Percentiles rank a stretch among this genome's conserved stretches.
Conservation (phyloP, 139 green algal genomes). For the Coccomyxa sp. region DNA sequence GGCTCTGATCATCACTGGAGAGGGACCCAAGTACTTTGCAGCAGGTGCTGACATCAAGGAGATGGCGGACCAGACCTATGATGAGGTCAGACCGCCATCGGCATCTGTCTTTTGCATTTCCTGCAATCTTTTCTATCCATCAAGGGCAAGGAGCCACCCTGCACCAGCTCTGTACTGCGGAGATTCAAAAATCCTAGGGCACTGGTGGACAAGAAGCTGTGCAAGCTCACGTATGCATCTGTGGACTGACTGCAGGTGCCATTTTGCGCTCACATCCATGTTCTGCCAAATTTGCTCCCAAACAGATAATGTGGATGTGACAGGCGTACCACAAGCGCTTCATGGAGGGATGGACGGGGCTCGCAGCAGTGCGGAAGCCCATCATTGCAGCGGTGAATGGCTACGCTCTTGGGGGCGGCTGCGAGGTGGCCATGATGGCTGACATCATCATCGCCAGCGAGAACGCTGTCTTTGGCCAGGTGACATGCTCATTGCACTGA, state of each 20-base stretch:
- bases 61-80: constrained; percentile 44
- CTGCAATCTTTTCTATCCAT: too few relatives aligned
- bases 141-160: neutral
- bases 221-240: too few relatives aligned
- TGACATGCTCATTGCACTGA: neutral
- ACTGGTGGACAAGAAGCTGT: too few relatives aligned
- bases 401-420: constrained; percentile 64
- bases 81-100: too few relatives aligned
- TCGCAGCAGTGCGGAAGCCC: constrained; percentile 44
- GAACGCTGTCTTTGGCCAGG: constrained; percentile 55
- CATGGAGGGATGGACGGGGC: constrained; percentile 41
- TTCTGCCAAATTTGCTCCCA: neutral
- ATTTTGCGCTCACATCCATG: too few relatives aligned
- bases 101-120: too few relatives aligned
- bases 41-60: constrained; percentile 76
- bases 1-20: constrained; percentile 62
- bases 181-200: too few relatives aligned
- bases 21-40: constrained; percentile 63
- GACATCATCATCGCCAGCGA: constrained; percentile 72
- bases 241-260: neutral
- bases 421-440: constrained; percentile 72
- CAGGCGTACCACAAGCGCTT: constrained; percentile 36
- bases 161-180: too few relatives aligned
- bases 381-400: constrained; percentile 62
- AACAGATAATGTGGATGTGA: too few relatives aligned